Percentiles rank a stretch among this genome's conserved stretches.
Evolutionary conservation across 257 asterid species (phyloP).

Genomic region (Coffea eugenioides): DNA sequence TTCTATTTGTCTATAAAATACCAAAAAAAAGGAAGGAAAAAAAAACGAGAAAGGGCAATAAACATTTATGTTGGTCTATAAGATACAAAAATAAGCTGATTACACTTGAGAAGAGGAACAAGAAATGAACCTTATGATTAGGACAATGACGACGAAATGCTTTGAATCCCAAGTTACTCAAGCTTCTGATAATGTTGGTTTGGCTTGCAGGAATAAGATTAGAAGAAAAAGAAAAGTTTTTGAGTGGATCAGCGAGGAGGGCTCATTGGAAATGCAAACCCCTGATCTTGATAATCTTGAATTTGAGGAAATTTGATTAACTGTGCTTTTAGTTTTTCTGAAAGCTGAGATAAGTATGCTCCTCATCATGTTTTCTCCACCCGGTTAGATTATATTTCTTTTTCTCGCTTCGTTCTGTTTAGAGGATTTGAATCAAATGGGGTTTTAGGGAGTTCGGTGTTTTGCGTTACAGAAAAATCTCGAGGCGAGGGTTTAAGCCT

Average conservation of each 20-base stretch:
- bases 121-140: too few relatives aligned
- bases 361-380: conserved; percentile 36
- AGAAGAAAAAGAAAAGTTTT: conserved; percentile 30
- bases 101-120: too few relatives aligned
- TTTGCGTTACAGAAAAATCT: neutral
- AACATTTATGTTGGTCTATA: neutral
- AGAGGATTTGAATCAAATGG: neutral
- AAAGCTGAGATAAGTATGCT: conserved; percentile 47
- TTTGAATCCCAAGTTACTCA: too few relatives aligned
- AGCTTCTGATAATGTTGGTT: conserved; percentile 25
- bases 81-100: neutral
- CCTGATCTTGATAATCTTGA: conserved; percentile 11
- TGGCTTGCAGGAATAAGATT: conserved; percentile 31
- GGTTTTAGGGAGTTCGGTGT: neutral
- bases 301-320: conserved; percentile 18
- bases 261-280: conserved; percentile 6
- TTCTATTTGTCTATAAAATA: neutral
- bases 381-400: neutral
- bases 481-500: neutral
- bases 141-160: too few relatives aligned
- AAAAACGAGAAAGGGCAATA: neutral
- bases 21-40: neutral
- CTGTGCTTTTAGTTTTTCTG: conserved; percentile 21
- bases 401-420: neutral
- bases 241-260: conserved; percentile 9